A percentile compares a stretch with the other conserved stretches of the same genome.
These are phyloP conservation scores for Aureobasidium vineae DNA, from an alignment of 2,329 filamentous ascomycete genomes.

Conservation along the genomic window DNA sequence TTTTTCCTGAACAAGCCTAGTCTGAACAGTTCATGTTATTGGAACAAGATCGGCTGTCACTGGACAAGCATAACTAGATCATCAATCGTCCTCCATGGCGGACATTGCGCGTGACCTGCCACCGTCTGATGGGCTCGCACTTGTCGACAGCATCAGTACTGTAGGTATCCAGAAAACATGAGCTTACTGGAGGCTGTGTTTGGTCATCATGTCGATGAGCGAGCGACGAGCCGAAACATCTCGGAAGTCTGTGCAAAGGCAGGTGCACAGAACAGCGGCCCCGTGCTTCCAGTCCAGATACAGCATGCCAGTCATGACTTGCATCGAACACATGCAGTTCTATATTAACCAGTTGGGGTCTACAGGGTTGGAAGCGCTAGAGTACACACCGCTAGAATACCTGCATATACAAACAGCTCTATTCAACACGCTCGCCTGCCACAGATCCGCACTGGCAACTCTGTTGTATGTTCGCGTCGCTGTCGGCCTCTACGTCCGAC, in stretches of 20 bases:
- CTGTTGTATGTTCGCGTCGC: not conserved
- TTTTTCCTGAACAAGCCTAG: not conserved
- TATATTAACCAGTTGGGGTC: not conserved
- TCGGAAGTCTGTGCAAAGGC: constrained; percentile 17
- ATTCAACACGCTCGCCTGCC: constrained; percentile 16
- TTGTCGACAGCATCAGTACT: not conserved
- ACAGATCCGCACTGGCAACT: not conserved
- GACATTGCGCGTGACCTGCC: too few relatives aligned
- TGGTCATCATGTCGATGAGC: not conserved
- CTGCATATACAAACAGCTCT: constrained; percentile 16
- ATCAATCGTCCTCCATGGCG: not conserved
- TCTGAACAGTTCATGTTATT: not conserved
- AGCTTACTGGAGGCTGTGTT: not conserved
- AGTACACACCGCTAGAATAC: constrained; percentile 14
- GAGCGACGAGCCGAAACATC: constrained; percentile 9
- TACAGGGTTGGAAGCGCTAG: constrained; percentile 3
- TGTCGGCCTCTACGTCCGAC: too few relatives aligned
- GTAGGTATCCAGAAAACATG: not conserved
- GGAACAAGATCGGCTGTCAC: not conserved
- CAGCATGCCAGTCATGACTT: constrained; percentile 29
- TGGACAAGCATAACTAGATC: not conserved
- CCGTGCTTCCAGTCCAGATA: constrained; percentile 33
- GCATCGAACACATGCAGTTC: constrained; percentile 21
- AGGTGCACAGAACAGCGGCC: constrained; percentile 27
- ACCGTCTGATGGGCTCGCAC: not conserved